Evolutionary conservation across 495 filamentous ascomycete genomes (phyloP).

Genomic region (Hypomontagnella monticulosa): DNA sequence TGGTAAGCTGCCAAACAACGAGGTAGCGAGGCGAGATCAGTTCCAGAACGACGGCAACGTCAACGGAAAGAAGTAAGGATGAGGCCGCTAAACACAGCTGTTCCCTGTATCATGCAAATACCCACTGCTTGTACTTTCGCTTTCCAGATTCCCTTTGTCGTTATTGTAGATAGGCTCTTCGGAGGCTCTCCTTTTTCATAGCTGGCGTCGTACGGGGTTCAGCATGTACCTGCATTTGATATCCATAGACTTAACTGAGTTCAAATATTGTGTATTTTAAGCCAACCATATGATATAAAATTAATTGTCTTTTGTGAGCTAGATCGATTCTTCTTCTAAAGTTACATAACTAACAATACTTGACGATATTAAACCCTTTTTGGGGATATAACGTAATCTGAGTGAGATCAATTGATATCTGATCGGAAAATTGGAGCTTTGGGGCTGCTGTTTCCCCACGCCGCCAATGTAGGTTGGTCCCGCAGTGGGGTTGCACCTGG

Average conservation of each 20-base stretch:
- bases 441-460: slow-evolving; percentile 1
- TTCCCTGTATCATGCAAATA: background rate
- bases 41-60: background rate
- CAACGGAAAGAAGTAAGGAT: slow-evolving; percentile 21
- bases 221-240: slow-evolving; percentile 1
- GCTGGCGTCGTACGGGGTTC: background rate
- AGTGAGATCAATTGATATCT: too few relatives aligned
- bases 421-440: background rate
- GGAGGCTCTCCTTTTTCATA: background rate
- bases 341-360: too few relatives aligned
- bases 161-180: slow-evolving; percentile 2
- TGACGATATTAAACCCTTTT: too few relatives aligned
- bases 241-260: background rate
- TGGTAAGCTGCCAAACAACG: slow-evolving; percentile 51
- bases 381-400: too few relatives aligned
- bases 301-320: too few relatives aligned
- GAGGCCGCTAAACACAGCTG: too few relatives aligned
- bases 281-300: too few relatives aligned
- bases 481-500: slow-evolving; percentile 14
- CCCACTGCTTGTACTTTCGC: background rate
- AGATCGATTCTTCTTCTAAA: too few relatives aligned
- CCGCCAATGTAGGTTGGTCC: background rate
- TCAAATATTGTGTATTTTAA: background rate
- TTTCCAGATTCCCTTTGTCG: slow-evolving; percentile 18
- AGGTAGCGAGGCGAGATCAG: slow-evolving; percentile 22